phyloP scores from a whole-genome alignment of 2,329 filamentous ascomycete genomes.

The Tolypocladium nubicola region DNA sequence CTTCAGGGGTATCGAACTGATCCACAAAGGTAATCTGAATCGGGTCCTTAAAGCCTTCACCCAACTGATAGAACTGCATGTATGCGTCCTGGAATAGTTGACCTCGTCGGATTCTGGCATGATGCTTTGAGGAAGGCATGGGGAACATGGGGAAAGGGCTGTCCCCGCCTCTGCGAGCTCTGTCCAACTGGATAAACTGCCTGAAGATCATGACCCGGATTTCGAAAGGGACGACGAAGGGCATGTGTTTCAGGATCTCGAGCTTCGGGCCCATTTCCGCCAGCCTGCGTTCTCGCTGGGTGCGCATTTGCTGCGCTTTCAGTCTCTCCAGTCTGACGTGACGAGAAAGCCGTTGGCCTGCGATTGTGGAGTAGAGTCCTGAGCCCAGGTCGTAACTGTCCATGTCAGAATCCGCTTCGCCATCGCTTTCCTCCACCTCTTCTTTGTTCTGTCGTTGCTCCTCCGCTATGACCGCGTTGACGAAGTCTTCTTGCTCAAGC shows the following conservation, averaged over 20 bases:
- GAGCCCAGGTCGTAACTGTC: conserved; percentile 17
- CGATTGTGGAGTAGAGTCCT: conserved; percentile 21
- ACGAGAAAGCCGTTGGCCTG: conserved; percentile 50
- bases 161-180: conserved; percentile 12
- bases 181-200: conserved; percentile 77
- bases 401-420: conserved; percentile 21
- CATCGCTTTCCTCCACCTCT: conserved; percentile 15
- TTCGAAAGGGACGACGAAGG: conserved; percentile 89
- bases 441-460: conserved; percentile 65
- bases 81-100: conserved; percentile 80
- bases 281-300: conserved; percentile 58
- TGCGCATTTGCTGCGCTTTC: conserved; percentile 53
- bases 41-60: conserved; percentile 79
- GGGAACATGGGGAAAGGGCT: conserved; percentile 4
- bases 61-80: conserved; percentile 69
- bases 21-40: conserved; percentile 97
- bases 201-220: conserved; percentile 88
- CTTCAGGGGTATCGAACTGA: conserved; percentile 74
- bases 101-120: conserved; percentile 69
- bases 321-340: conserved; percentile 54
- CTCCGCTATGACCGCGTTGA: conserved; percentile 76
- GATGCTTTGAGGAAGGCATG: conserved; percentile 45
- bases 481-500: conserved; percentile 84
- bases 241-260: conserved; percentile 90
- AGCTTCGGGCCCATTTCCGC: conserved; percentile 76